Conservation (phyloP, 2,329 filamentous ascomycete genomes). For the Aspergillus sojae region DNA sequence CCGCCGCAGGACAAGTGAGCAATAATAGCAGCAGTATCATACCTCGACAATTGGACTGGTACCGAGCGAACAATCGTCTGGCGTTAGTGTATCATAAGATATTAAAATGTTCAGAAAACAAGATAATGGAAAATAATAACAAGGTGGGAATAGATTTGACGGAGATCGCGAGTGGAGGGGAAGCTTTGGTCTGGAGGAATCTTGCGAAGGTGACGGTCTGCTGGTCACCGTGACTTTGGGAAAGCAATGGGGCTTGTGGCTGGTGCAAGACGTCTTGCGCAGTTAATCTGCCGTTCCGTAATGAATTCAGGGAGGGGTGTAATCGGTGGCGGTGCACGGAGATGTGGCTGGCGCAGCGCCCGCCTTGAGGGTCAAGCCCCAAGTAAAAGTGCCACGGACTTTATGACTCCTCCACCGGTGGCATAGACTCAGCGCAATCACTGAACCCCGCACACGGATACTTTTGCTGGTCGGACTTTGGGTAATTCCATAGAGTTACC, state of each 20-base stretch:
- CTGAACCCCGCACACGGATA: neutral
- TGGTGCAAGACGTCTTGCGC: slow-evolving; percentile 20
- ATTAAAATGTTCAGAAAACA: slow-evolving; percentile 4
- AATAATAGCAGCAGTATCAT: slow-evolving; percentile 25
- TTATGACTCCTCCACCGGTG: slow-evolving; percentile 4
- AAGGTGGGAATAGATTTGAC: slow-evolving; percentile 1
- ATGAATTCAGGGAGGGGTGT: slow-evolving; percentile 24
- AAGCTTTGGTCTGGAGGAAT: slow-evolving; percentile 13
- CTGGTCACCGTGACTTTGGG: slow-evolving; percentile 9
- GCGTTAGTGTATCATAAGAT: slow-evolving; percentile 12
- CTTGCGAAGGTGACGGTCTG: slow-evolving; percentile 19
- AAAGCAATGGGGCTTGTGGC: slow-evolving; percentile 26
- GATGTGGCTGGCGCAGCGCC: slow-evolving; percentile 25
- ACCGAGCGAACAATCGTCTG: slow-evolving; percentile 8
- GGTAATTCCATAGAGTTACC: neutral
- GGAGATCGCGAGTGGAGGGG: slow-evolving; percentile 12
- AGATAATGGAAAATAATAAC: neutral
- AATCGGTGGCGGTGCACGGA: slow-evolving; percentile 33
- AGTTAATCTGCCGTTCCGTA: neutral
- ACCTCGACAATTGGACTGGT: slow-evolving; percentile 31
- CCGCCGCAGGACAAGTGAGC: slow-evolving; percentile 35
- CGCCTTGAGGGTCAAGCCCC: slow-evolving; percentile 25
- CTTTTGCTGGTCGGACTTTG: neutral
- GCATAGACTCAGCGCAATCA: neutral
- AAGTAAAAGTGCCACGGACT: slow-evolving; percentile 19